These are phyloP conservation scores for Candida vartiovaarae DNA, from an alignment of 805 yeast genomes.

Conservation along the genomic window DNA sequence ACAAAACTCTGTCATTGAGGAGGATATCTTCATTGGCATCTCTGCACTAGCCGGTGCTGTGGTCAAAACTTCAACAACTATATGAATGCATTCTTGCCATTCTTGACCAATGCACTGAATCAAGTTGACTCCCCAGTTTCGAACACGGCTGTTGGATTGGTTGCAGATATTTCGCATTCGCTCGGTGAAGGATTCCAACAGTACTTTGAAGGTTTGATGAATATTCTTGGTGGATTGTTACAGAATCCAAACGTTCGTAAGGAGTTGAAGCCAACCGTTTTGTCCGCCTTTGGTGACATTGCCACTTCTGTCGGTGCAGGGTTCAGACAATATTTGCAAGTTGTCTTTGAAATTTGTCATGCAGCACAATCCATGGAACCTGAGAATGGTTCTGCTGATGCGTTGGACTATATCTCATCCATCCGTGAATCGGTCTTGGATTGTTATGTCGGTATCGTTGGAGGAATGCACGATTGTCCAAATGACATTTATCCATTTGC, in stretches of 20 bases:
- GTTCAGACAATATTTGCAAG: conserved; percentile 70
- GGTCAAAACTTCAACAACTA: conserved; percentile 67
- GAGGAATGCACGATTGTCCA: conserved; percentile 74
- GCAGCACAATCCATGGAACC: conserved; percentile 57
- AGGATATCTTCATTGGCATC: conserved; percentile 87
- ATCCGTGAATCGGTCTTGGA: conserved; percentile 89
- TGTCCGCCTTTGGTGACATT: conserved; percentile 93
- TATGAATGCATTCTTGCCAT: conserved; percentile 80
- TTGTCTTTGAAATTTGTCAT: conserved; percentile 71
- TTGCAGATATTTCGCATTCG: conserved; percentile 91
- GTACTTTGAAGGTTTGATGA: conserved; percentile 78
- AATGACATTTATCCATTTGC: conserved; percentile 58
- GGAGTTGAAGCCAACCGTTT: conserved; percentile 78
- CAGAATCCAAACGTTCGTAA: conserved; percentile 61
- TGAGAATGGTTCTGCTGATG: conserved; percentile 64
- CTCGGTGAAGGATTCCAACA: conserved; percentile 67
- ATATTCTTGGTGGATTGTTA: conserved; percentile 67
- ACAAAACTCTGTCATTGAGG: conserved; percentile 74
- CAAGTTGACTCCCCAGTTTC: conserved; percentile 82
- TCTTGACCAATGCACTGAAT: conserved; percentile 66
- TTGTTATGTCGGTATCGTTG: conserved; percentile 91
- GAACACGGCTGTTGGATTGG: conserved; percentile 86
- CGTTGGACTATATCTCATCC: conserved; percentile 63
- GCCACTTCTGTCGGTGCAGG: conserved; percentile 80
- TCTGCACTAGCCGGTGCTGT: conserved; percentile 83